phyloP scores from a whole-genome alignment of 176 grass and related monocot genomes.

The Oryza longistaminata region DNA sequence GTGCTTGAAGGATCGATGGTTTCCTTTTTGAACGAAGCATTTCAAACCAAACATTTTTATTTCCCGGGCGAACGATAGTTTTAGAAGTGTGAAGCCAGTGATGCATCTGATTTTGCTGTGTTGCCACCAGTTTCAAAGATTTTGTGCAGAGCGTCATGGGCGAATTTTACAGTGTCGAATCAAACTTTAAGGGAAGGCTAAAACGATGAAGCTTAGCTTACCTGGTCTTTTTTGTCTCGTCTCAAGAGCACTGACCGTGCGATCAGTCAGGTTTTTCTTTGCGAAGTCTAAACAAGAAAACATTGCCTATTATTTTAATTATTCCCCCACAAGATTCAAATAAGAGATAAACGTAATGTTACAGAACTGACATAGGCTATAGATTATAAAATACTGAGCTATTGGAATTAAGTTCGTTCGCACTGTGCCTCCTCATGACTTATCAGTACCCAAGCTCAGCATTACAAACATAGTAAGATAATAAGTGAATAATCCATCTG shows the following conservation, averaged over 20 bases:
- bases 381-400: background rate
- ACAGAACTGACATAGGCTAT: background rate
- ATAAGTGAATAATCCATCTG: background rate
- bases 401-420: background rate
- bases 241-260: background rate
- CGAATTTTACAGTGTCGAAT: too few relatives aligned
- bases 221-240: background rate
- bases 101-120: too few relatives aligned
- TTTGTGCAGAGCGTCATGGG: too few relatives aligned
- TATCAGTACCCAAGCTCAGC: background rate
- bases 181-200: background rate
- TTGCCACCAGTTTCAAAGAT: too few relatives aligned
- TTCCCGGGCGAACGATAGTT: too few relatives aligned
- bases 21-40: background rate
- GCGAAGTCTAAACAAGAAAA: background rate
- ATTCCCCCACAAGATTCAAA: background rate
- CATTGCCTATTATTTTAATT: background rate
- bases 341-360: background rate
- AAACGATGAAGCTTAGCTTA: background rate
- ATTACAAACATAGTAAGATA: background rate
- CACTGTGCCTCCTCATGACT: background rate
- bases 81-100: too few relatives aligned
- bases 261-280: background rate
- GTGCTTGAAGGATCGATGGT: rapidly evolving
- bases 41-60: background rate